These are phyloP conservation scores for Trametes polyzona DNA, from an alignment of 1,284 basidiomycete genomes.

Conservation along the genomic window DNA sequence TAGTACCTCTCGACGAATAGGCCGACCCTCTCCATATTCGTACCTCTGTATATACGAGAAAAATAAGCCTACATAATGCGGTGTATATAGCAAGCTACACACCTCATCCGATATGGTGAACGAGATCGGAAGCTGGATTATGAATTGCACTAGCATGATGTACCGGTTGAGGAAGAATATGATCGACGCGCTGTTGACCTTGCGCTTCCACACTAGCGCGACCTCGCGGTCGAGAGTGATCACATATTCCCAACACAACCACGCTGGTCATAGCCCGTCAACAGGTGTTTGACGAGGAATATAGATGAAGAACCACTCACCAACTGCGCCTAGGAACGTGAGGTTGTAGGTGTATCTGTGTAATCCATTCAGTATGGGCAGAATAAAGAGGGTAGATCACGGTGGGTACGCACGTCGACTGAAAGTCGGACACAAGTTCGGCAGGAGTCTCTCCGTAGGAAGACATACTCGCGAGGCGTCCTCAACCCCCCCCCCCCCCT, in stretches of 20 bases:
- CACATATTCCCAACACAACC: background rate
- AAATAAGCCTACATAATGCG: no score
- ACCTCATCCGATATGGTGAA: slow-evolving; percentile 1
- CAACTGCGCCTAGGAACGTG: slow-evolving; percentile 1
- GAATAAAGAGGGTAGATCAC: background rate
- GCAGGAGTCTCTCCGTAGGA: background rate
- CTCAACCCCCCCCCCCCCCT: background rate
- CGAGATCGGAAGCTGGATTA: slow-evolving; percentile 4
- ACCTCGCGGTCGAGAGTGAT: slow-evolving; percentile 11
- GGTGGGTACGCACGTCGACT: background rate
- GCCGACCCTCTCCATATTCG: no score
- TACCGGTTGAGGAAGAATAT: slow-evolving; percentile 8
- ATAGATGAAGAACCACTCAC: background rate
- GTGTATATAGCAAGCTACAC: background rate
- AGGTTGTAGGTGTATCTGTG: slow-evolving; percentile 3
- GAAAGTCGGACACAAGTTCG: slow-evolving; percentile 1
- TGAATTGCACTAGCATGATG: slow-evolving; percentile 8
- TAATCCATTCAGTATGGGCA: no score
- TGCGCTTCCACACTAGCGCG: slow-evolving; percentile 1
- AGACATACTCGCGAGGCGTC: background rate
- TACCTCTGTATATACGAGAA: background rate
- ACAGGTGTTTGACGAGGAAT: background rate
- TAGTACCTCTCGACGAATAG: background rate
- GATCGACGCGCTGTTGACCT: slow-evolving; percentile 3
- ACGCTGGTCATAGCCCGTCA: background rate